phyloP scores from a whole-genome alignment of 225 moss, liverwort and hornwort species.

The Ulota crispa region DNA sequence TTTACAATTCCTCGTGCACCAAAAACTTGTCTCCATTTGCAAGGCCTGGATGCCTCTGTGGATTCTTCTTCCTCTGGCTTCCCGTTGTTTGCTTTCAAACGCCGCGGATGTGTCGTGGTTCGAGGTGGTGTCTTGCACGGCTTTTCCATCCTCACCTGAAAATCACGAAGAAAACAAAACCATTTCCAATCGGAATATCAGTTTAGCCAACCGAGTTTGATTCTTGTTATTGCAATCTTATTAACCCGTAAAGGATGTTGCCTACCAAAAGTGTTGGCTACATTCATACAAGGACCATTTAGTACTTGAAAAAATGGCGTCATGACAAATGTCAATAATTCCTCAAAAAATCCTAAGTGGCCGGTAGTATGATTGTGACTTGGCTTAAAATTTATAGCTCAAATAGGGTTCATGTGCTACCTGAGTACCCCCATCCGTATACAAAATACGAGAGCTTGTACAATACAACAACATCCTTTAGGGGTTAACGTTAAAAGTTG shows the following conservation, averaged over 20 bases:
- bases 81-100: conserved; percentile 19
- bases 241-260: too few species aligned
- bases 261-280: too few species aligned
- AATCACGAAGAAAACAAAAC: not conserved
- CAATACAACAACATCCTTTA: too few species aligned
- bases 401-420: too few species aligned
- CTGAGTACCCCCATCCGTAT: too few species aligned
- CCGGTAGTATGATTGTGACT: too few species aligned
- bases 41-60: not conserved
- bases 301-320: too few species aligned
- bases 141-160: conserved; percentile 43
- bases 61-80: not conserved
- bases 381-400: too few species aligned
- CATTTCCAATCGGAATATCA: not conserved
- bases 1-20: conserved; percentile 38
- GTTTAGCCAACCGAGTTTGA: not conserved
- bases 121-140: conserved; percentile 31
- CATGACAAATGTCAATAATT: too few species aligned
- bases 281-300: too few species aligned
- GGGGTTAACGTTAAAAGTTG: not conserved
- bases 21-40: conserved; percentile 49
- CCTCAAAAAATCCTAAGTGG: too few species aligned
- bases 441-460: too few species aligned
- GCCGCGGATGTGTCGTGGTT: not conserved
- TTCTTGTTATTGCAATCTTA: not conserved